Evolutionary conservation across 176 grass and related monocot genomes (phyloP).

Genomic region (Bromus sterilis): DNA sequence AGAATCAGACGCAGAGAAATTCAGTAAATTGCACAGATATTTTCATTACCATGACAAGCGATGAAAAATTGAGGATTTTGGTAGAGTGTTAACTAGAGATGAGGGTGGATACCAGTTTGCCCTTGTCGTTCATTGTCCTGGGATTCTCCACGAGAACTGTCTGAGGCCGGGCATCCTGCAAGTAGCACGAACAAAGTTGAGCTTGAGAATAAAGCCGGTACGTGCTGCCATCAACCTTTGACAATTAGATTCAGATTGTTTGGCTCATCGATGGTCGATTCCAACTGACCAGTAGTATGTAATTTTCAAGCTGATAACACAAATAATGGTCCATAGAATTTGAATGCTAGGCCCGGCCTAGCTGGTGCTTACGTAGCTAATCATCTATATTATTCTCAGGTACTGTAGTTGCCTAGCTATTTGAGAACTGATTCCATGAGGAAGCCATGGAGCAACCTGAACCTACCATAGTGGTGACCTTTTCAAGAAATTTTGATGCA

Average conservation of each 20-base stretch:
- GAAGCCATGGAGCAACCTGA: constrained; percentile 33
- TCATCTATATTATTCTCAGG: constrained; percentile 12
- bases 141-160: constrained; percentile 59
- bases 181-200: constrained; percentile 15
- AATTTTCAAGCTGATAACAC: background rate
- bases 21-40: background rate
- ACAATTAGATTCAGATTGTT: constrained; percentile 9
- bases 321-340: background rate
- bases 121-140: constrained; percentile 50
- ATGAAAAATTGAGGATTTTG: background rate
- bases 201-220: constrained; percentile 14
- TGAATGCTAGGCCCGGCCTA: background rate
- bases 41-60: background rate
- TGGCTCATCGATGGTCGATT: background rate
- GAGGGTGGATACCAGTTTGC: constrained; percentile 36
- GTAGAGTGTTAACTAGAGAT: background rate
- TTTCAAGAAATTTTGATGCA: constrained; percentile 4
- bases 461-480: constrained; percentile 30
- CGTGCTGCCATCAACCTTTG: constrained; percentile 3
- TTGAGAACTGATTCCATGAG: constrained; percentile 26
- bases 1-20: background rate
- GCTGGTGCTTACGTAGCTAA: background rate
- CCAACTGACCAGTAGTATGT: background rate
- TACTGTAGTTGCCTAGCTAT: constrained; percentile 3
- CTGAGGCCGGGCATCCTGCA: constrained; percentile 41